Percentiles rank a stretch among this genome's conserved stretches.
Evolutionary conservation across 2,329 filamentous ascomycete genomes (phyloP).

Genomic region (Paraphaeosphaeria minitans): DNA sequence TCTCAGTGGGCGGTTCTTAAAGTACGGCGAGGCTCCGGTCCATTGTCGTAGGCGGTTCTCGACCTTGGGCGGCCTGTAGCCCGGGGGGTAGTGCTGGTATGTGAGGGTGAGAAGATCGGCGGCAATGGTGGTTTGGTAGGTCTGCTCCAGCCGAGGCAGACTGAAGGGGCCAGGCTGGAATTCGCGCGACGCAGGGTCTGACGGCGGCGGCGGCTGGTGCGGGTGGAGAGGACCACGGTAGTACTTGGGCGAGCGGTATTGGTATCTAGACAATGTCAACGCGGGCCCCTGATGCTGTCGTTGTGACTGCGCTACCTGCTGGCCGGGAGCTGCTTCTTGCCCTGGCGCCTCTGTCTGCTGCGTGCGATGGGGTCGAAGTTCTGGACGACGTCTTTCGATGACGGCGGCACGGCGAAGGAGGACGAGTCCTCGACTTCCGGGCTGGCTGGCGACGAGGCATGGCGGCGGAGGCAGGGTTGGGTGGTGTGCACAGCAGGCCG

Average conservation of each 20-base stretch:
- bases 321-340: conserved; percentile 53
- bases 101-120: conserved; percentile 86
- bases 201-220: conserved; percentile 83
- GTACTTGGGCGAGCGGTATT: conserved; percentile 93
- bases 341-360: conserved; percentile 49
- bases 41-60: conserved; percentile 77
- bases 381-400: conserved; percentile 50
- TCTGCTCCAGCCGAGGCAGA: conserved; percentile 84
- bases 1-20: conserved; percentile 85
- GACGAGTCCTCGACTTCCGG: conserved; percentile 56
- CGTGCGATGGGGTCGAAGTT: conserved; percentile 56
- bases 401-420: conserved; percentile 49
- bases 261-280: conserved; percentile 68
- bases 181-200: conserved; percentile 84
- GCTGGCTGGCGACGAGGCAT: conserved; percentile 53
- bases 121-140: conserved; percentile 83
- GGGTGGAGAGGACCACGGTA: conserved; percentile 92
- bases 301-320: conserved; percentile 55
- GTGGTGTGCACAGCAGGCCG: conserved; percentile 28
- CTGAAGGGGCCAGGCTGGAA: conserved; percentile 93
- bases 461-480: conserved; percentile 46
- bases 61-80: conserved; percentile 64
- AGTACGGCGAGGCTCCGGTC: conserved; percentile 92
- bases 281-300: not conserved
- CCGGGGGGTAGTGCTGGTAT: conserved; percentile 85